A percentile compares a stretch with the other conserved stretches of the same genome.
These are phyloP conservation scores for Avena eriantha DNA, from an alignment of 176 grass and related monocot species.

Conservation along the genomic window DNA sequence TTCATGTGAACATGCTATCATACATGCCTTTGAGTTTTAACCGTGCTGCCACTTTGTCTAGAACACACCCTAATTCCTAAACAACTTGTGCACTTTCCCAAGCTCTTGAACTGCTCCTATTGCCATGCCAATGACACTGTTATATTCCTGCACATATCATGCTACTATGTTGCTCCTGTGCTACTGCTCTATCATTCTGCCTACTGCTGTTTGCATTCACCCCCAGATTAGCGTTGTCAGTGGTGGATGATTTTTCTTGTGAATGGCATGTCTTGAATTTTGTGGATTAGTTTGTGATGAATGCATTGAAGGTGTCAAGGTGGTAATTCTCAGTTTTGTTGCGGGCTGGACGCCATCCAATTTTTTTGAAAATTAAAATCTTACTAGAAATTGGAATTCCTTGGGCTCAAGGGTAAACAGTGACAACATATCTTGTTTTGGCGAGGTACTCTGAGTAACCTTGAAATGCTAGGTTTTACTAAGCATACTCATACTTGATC, in stretches of 20 bases:
- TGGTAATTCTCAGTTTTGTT: not conserved
- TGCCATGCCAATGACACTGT: not conserved
- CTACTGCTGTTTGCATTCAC: constrained; percentile 16
- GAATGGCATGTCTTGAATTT: not conserved
- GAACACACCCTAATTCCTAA: not conserved
- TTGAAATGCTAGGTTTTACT: constrained; percentile 18
- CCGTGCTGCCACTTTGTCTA: not conserved
- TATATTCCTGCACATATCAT: constrained; percentile 2
- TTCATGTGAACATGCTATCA: not conserved
- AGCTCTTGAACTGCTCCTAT: not conserved
- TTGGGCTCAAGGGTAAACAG: not conserved
- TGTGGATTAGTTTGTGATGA: constrained; percentile 11
- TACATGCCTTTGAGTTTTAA: constrained; percentile 27
- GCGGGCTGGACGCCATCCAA: not conserved
- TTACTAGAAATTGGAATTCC: constrained; percentile 1
- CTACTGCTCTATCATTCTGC: not conserved
- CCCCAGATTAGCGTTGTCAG: not conserved
- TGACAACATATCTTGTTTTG: constrained; percentile 8
- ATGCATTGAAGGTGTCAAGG: not conserved
- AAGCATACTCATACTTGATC: constrained; percentile 1
- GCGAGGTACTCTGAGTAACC: constrained; percentile 20
- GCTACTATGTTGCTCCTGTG: not conserved
- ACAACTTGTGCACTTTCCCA: constrained; percentile 3
- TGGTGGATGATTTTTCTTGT: constrained; percentile 9
- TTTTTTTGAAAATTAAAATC: not conserved